These are phyloP conservation scores for Aspergillus cejpii DNA, from an alignment of 2,329 filamentous ascomycete genomes.

Conservation along the genomic window DNA sequence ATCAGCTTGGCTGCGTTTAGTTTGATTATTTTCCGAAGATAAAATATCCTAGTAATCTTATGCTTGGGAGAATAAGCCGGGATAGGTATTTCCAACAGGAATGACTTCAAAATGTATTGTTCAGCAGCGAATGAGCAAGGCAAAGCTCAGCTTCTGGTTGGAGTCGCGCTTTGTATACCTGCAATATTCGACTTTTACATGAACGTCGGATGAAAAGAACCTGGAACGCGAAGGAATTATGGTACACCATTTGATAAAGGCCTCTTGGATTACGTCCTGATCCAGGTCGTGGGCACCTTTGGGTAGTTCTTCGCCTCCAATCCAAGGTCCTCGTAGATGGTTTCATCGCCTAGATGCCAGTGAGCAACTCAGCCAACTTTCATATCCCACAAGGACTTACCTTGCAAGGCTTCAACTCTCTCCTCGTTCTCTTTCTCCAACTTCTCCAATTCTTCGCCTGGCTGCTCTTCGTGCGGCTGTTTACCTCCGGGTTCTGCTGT, in stretches of 20 bases:
- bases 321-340: conserved; percentile 54
- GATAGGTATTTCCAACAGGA: too few species aligned
- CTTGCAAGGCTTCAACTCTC: conserved; percentile 55
- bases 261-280: conserved; percentile 10
- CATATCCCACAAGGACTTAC: conserved; percentile 27
- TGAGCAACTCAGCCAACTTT: background rate
- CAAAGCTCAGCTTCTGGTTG: background rate
- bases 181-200: too few species aligned
- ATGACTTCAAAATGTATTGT: too few species aligned
- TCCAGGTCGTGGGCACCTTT: conserved; percentile 57
- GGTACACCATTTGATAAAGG: background rate
- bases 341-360: conserved; percentile 46
- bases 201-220: too few species aligned
- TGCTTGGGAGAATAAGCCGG: too few species aligned
- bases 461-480: conserved; percentile 54
- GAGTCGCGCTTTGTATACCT: background rate
- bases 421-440: conserved; percentile 68
- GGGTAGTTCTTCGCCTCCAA: conserved; percentile 59
- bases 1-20: background rate
- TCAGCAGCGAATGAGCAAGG: too few species aligned
- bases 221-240: background rate
- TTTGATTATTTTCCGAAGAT: too few species aligned
- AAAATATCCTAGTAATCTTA: too few species aligned
- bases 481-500: conserved; percentile 37
- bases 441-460: conserved; percentile 64